Evolutionary conservation across 192 early-diverging fungal genomes (phyloP).

Genomic region (Backusella australiensis): DNA sequence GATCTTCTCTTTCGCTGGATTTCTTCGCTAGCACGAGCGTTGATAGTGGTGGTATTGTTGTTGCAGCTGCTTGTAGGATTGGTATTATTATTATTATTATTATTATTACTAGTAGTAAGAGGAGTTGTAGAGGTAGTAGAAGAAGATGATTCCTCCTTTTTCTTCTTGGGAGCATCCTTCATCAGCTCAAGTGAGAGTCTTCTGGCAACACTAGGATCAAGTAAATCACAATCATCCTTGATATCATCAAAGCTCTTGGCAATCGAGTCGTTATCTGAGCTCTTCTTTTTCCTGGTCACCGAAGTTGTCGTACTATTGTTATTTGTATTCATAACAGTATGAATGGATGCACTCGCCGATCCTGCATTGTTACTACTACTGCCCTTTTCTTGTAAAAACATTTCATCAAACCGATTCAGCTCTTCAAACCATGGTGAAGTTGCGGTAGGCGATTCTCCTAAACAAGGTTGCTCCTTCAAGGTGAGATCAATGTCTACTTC

Average conservation of each 20-base stretch:
- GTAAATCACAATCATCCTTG: background rate
- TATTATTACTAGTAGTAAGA: no score
- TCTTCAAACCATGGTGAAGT: conserved; percentile 22
- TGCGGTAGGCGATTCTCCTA: conserved; percentile 26
- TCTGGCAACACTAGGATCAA: conserved; percentile 28
- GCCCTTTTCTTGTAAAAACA: conserved; percentile 14
- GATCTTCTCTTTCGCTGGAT: background rate
- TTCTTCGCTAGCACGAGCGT: background rate
- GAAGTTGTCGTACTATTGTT: background rate
- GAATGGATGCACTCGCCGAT: background rate
- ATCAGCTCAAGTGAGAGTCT: conserved; percentile 33
- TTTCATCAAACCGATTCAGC: conserved; percentile 5
- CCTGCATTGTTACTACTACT: background rate
- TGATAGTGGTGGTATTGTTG: background rate
- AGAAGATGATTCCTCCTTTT: background rate
- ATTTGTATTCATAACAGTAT: background rate
- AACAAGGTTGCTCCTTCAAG: conserved; percentile 14
- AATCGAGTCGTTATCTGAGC: background rate
- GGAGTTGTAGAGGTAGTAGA: background rate
- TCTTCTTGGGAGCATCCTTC: conserved; percentile 24
- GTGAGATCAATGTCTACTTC: background rate
- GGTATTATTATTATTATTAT: no score
- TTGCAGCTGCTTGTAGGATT: no score
- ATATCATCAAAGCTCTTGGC: background rate
- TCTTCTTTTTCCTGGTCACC: background rate